Conservation (phyloP, 495 filamentous ascomycete species). For the Thermochaetoides thermophila region DNA sequence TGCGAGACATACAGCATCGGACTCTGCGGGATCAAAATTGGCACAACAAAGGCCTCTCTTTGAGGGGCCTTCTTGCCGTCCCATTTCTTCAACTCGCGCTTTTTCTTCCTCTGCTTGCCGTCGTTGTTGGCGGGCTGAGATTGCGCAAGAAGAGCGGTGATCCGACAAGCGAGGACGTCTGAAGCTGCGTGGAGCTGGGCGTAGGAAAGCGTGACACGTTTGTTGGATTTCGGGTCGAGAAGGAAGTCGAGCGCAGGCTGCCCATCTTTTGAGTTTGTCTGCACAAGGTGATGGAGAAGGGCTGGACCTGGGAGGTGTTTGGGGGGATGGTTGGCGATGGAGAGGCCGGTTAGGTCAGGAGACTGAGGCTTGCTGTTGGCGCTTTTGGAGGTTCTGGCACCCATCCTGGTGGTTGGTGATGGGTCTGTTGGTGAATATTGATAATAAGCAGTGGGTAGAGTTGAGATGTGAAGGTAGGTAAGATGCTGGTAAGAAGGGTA, state of each 20-base stretch:
- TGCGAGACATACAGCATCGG: constrained; percentile 55
- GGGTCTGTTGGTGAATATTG: background rate
- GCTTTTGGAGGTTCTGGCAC: background rate
- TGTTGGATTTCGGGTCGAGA: constrained; percentile 2
- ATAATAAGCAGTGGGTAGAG: too few species aligned
- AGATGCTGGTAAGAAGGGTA: too few species aligned
- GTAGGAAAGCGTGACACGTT: constrained; percentile 37
- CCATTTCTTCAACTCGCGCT: too few species aligned
- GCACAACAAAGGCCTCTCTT: constrained; percentile 37
- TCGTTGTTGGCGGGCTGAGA: too few species aligned
- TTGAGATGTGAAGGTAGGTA: too few species aligned
- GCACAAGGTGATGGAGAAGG: constrained; percentile 48
- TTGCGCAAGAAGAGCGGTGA: constrained; percentile 19
- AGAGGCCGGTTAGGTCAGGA: constrained; percentile 29
- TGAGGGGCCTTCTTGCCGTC: too few species aligned
- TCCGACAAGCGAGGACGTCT: constrained; percentile 33
- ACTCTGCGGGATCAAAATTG: constrained; percentile 56
- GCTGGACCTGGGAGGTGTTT: constrained; percentile 37
- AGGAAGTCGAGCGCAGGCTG: constrained; percentile 41
- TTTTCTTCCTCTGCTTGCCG: too few species aligned
- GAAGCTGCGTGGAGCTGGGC: constrained; percentile 41
- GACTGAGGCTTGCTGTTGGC: too few species aligned
- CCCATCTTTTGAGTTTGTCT: background rate
- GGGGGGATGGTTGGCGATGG: constrained; percentile 46
- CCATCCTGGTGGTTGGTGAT: background rate